Evolutionary conservation across 352 stramenopile species (phyloP).

Genomic region (Phytophthora sp.): DNA sequence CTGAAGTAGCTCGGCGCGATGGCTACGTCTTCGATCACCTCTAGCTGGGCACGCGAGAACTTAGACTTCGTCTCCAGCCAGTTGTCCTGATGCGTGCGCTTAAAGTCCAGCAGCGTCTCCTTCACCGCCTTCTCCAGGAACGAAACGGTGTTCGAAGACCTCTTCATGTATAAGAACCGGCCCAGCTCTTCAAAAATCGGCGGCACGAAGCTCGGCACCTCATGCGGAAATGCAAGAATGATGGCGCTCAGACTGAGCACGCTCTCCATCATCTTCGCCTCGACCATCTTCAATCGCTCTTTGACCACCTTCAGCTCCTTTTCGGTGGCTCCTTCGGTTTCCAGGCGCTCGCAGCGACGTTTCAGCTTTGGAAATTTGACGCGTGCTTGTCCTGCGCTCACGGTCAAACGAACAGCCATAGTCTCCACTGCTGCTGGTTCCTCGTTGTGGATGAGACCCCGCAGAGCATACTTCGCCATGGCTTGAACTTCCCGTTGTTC

Average conservation of each 20-base stretch:
- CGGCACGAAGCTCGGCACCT: constrained; percentile 69
- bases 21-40: constrained; percentile 78
- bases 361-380: constrained; percentile 65
- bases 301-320: constrained; percentile 45
- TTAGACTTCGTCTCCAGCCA: constrained; percentile 76
- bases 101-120: constrained; percentile 84
- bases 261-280: constrained; percentile 64
- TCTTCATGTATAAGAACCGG: constrained; percentile 73
- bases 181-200: constrained; percentile 78
- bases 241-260: constrained; percentile 75
- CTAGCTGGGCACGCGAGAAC: constrained; percentile 65
- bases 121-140: constrained; percentile 79
- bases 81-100: constrained; percentile 85
- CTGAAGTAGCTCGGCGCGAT: constrained; percentile 82
- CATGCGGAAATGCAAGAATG: constrained; percentile 80
- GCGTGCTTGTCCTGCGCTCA: constrained; percentile 47
- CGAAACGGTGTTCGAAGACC: constrained; percentile 56
- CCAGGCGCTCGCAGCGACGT: constrained; percentile 55
- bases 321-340: constrained; percentile 29
- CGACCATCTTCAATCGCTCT: constrained; percentile 48
- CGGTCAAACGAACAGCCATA: constrained; percentile 45
- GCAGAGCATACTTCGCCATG: constrained; percentile 79
- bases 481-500: constrained; percentile 82
- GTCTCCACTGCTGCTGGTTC: constrained; percentile 35
- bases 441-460: constrained; percentile 69